Base-by-base conservation (phyloP, 148 eudicot species). In the Polygonum maritimum region DNA sequence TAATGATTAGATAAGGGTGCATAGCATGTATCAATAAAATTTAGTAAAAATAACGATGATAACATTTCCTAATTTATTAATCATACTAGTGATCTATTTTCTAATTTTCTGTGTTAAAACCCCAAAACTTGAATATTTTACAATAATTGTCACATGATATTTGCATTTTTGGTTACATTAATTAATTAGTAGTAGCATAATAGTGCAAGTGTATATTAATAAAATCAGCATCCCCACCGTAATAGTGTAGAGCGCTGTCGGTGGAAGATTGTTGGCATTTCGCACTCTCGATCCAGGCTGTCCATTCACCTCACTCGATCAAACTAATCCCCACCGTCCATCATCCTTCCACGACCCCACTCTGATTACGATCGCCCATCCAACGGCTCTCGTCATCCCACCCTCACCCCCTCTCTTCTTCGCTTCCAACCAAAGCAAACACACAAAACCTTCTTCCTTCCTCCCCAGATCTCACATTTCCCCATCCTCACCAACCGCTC, bases 251-350 rank as follows among this genome's bases (percentile, higher is more conserved):
- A 12, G 8, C 26, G 26, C 39, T 81, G 84, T 82, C 84, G 84
- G 84, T 82, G 84, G 31, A 40, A 33, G 76, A 19, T 39, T 76
- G 71, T 51, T 82, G 79, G 48, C 73, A 78, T 52, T 76, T 73
- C 77, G 26, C 65, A 48, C 49, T 48, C 52, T 22, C 36, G 44
- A 62, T 74, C 48, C 51, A 78, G 48, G 49, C 38, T 33, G 72
- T 35, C 22, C n/a, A 35, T 15, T 9, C 7, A 19, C 38, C 62
- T 12, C 81, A 78, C 71, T 65, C 21, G 78, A 79, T 76, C 80
- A 79, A 67, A 3, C 13, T 44, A 51, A 80, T 80, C 80, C 35
- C 77, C 19, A 75, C 83, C 85, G 63, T 83, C 73, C 60, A 84
- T 79, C 45, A 35, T 75, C 10, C 14, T 10, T 55, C 41, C 19